Evolutionary conservation across 768 basidiomycete species (phyloP), one percentile per base, ranked within the genome.

Genomic region (Hygrophoropsis aurantiaca): DNA sequence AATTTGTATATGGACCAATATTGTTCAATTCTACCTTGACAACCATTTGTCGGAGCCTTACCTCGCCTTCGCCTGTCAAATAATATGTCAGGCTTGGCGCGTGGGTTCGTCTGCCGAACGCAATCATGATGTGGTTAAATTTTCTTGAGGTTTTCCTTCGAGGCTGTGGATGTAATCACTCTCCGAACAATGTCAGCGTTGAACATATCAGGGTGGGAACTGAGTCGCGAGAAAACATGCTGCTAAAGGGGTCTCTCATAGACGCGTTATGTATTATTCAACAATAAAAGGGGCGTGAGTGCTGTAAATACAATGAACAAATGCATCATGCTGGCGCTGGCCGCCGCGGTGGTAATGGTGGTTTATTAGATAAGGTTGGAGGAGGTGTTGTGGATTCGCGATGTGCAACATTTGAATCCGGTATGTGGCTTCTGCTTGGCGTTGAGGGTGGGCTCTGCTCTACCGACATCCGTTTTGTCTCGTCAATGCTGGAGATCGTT

Each of bases 401-500:
- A 47, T 34, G n/a, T 40, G 40, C 40, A 33, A 27, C 4, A 10
- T 24, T 16, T 46, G 23, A 39, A 44, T 54, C n/a, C n/a, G n/a
- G n/a, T n/a, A n/a, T n/a, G n/a, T 34, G 36, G 16, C 20, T 41
- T 44, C 21, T 5, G 52, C 45, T 44, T 32, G 58, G 52, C 11
- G 45, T 46, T 18, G 51, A 13, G 24, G 50, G 26, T 21, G 48
- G 36, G 33, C 54, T 44, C 3, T 49, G 47, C 42, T 69, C 69
- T 16, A 11, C n/a, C 38, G 62, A 54, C 39, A 55, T 8, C 23
- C 64, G 53, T 42, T 61, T 65, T 44, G 54, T 64, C 42, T 72
- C 70, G 51, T 79, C 78, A 51, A 66, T 73, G 9, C 68, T 71
- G 23, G 67, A 82, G 44, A 87, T 84, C 33, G 71, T 73, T 65